Conservation (phyloP, 257 asterid species). For the Petunia secreta region DNA sequence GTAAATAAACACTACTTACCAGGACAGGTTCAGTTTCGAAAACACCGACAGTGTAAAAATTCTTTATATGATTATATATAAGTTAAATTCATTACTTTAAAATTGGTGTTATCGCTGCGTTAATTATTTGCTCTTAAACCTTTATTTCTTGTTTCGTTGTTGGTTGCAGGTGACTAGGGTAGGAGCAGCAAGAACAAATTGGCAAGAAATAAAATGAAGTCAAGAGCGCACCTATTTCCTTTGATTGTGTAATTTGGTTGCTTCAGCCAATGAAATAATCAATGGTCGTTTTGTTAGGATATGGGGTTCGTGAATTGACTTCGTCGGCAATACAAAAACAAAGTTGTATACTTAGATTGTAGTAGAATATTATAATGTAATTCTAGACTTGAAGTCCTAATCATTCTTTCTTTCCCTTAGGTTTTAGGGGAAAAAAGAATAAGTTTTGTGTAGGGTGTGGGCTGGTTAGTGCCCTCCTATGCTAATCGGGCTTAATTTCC, state of each 20-base stretch:
- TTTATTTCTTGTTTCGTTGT: not conserved
- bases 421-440: too few species aligned
- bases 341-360: not conserved
- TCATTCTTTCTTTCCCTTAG: not conserved
- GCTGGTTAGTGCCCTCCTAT: too few species aligned
- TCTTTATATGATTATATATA: too few species aligned
- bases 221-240: slow-evolving; percentile 29
- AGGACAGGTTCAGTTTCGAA: too few species aligned
- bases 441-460: too few species aligned
- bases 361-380: not conserved
- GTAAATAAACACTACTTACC: too few species aligned
- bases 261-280: not conserved
- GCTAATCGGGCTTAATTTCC: not conserved
- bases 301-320: slow-evolving; percentile 32
- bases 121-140: not conserved
- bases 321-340: not conserved
- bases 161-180: slow-evolving; percentile 9
- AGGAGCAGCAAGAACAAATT: not conserved
- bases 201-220: slow-evolving; percentile 7
- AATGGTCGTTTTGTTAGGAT: not conserved
- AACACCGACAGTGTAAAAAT: not conserved
- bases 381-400: not conserved
- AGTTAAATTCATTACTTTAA: too few species aligned
- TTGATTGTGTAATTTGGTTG: not conserved
- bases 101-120: not conserved